phyloP scores from a whole-genome alignment of 805 yeast genomes.

The Saccharomycopsis sp. region DNA sequence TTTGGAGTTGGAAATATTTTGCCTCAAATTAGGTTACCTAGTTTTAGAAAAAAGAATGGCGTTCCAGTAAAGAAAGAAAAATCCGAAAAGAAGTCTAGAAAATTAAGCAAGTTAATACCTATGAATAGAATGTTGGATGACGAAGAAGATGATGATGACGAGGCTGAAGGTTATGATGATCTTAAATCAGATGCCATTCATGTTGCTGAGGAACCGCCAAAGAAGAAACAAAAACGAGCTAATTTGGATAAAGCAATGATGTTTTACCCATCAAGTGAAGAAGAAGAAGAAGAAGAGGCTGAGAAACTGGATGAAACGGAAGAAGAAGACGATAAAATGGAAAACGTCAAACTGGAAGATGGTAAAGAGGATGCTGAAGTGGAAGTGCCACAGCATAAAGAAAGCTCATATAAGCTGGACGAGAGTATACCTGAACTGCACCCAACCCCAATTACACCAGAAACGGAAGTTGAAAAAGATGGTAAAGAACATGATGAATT shows the following conservation, averaged over 20 bases:
- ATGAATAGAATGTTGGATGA: constrained; percentile 18
- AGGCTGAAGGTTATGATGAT: constrained; percentile 21
- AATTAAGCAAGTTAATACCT: constrained; percentile 22
- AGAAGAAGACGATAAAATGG: constrained; percentile 20
- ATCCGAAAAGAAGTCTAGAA: constrained; percentile 21
- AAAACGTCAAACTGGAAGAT: too few species aligned
- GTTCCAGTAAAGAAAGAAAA: constrained; percentile 14
- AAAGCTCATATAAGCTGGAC: constrained; percentile 21
- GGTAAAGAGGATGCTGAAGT: background rate
- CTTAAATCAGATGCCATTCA: constrained; percentile 23
- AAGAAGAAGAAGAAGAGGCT: constrained; percentile 17
- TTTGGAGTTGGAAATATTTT: constrained; percentile 13
- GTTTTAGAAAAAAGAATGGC: constrained; percentile 22
- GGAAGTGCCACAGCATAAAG: constrained; percentile 12
- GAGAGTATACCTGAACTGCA: background rate
- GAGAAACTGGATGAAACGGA: constrained; percentile 8
- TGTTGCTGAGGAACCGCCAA: constrained; percentile 13
- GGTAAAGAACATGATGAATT: constrained; percentile 23
- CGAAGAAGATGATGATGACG: constrained; percentile 16
- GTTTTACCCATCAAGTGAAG: constrained; percentile 11
- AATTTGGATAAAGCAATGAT: background rate
- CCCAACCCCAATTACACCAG: background rate
- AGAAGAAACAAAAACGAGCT: constrained; percentile 23
- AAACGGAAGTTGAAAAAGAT: background rate
- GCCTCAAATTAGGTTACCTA: constrained; percentile 24